A percentile compares a stretch with the other conserved stretches of the same genome.
Conservation (phyloP, 1,284 basidiomycete species). For the Thecaphora thlaspeos region DNA sequence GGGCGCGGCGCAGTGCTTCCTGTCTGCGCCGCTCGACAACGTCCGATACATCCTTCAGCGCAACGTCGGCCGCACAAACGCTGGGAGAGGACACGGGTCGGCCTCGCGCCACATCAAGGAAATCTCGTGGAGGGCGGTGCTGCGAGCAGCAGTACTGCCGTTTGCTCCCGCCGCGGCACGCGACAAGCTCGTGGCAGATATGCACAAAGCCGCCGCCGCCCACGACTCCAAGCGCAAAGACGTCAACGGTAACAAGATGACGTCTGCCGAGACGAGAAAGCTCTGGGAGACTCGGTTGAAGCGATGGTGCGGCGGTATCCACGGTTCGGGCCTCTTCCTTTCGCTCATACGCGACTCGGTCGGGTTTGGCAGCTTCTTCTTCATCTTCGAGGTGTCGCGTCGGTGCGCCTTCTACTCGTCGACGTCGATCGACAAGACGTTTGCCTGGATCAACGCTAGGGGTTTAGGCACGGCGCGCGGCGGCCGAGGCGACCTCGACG, state of each 20-base stretch:
- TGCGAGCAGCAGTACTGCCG: slow-evolving; percentile 51
- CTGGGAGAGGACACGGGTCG: slow-evolving; percentile 1
- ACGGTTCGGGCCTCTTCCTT: slow-evolving; percentile 54
- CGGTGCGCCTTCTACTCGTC: slow-evolving; percentile 50
- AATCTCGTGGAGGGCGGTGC: slow-evolving; percentile 51
- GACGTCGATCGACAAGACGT: slow-evolving; percentile 45
- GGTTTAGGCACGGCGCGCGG: slow-evolving; percentile 20
- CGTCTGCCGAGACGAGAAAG: slow-evolving; percentile 29
- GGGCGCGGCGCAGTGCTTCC: slow-evolving; percentile 58
- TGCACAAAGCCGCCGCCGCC: slow-evolving; percentile 29
- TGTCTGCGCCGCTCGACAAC: slow-evolving; percentile 60
- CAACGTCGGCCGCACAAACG: slow-evolving; percentile 13
- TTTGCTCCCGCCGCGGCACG: slow-evolving; percentile 42
- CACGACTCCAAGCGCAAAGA: background rate
- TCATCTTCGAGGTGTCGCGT: slow-evolving; percentile 58
- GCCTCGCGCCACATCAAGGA: slow-evolving; percentile 6
- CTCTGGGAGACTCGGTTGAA: slow-evolving; percentile 49
- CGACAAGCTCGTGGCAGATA: slow-evolving; percentile 33
- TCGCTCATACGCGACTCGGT: slow-evolving; percentile 57
- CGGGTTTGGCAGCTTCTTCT: slow-evolving; percentile 58
- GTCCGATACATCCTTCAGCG: slow-evolving; percentile 57
- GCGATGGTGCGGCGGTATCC: slow-evolving; percentile 45
- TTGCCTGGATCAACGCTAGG: slow-evolving; percentile 33
- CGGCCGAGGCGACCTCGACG: background rate
- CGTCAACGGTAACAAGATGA: slow-evolving; percentile 7